phyloP scores from a whole-genome alignment of 495 filamentous ascomycete genomes.

The Gamarada debralockiae region DNA sequence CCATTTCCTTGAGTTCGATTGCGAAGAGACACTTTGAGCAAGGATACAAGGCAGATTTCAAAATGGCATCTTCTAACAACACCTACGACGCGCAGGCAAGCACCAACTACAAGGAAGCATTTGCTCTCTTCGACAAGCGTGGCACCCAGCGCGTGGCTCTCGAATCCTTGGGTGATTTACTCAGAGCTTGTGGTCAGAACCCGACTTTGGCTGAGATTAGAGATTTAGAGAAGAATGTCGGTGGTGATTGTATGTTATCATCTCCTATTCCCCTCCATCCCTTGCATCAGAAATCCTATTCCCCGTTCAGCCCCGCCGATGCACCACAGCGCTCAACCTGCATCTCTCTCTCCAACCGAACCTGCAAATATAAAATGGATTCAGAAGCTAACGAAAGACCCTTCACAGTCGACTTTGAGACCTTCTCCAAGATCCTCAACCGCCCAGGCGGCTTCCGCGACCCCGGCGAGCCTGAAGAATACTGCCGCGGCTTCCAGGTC shows the following conservation, averaged over 20 bases:
- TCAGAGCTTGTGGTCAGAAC: conserved; percentile 96
- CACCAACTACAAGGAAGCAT: conserved; percentile 99
- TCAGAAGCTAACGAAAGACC: background rate
- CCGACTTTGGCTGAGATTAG: conserved; percentile 88
- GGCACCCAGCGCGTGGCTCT: conserved; percentile 85
- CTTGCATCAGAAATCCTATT: background rate
- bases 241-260: conserved; percentile 75
- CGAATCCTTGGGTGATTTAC: conserved; percentile 85
- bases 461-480: conserved; percentile 94
- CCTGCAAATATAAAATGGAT: too few species aligned
- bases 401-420: conserved; percentile 87
- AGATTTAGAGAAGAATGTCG: conserved; percentile 83
- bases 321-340: too few species aligned
- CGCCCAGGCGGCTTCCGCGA: conserved; percentile 97
- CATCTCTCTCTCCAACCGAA: too few species aligned
- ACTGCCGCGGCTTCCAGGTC: conserved; percentile 96
- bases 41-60: background rate
- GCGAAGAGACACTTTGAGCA: background rate
- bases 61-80: conserved; percentile 40
- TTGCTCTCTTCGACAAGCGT: conserved; percentile 98
- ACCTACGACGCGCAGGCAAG: conserved; percentile 67
- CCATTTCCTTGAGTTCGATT: background rate
- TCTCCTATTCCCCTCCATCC: conserved; percentile 9
- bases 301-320: too few species aligned
- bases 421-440: conserved; percentile 93